Conservation (phyloP, 495 filamentous ascomycete species). For the Trichocladium uniseriatum region DNA sequence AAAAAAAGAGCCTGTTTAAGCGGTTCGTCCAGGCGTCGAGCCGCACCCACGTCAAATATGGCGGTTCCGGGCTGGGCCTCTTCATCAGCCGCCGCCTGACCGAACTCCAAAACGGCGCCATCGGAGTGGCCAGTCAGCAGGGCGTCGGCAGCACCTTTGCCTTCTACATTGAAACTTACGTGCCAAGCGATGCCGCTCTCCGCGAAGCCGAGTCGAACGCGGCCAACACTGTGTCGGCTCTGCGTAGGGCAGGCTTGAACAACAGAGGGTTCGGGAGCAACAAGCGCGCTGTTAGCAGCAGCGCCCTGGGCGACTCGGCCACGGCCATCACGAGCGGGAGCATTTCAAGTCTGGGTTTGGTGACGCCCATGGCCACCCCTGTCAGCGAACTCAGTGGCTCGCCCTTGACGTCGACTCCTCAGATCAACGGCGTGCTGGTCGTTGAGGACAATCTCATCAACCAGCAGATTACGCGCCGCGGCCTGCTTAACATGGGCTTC, state of each 20-base stretch:
- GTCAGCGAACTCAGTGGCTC: neutral
- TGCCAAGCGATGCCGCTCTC: constrained; percentile 26
- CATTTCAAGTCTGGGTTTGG: neutral
- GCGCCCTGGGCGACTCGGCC: constrained; percentile 3
- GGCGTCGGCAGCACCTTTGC: constrained; percentile 68
- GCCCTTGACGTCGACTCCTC: constrained; percentile 3
- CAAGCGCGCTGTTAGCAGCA: constrained; percentile 4
- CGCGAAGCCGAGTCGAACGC: constrained; percentile 23
- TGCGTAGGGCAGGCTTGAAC: too few species aligned
- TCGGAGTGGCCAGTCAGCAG: constrained; percentile 58
- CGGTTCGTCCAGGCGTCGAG: constrained; percentile 70
- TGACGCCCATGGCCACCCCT: neutral
- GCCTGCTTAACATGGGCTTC: constrained; percentile 55
- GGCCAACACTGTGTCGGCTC: constrained; percentile 10
- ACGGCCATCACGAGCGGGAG: neutral
- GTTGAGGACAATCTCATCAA: constrained; percentile 78
- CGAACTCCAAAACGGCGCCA: constrained; percentile 67
- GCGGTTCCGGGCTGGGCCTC: constrained; percentile 66
- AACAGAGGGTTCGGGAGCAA: neutral
- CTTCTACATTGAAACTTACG: constrained; percentile 60
- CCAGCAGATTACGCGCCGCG: constrained; percentile 55
- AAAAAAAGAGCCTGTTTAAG: constrained; percentile 61
- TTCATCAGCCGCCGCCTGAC: constrained; percentile 66
- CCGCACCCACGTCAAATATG: constrained; percentile 64
- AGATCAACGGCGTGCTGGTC: constrained; percentile 44